Conservation (phyloP, 805 yeast species). For the Saccharomycopsis sp. region DNA sequence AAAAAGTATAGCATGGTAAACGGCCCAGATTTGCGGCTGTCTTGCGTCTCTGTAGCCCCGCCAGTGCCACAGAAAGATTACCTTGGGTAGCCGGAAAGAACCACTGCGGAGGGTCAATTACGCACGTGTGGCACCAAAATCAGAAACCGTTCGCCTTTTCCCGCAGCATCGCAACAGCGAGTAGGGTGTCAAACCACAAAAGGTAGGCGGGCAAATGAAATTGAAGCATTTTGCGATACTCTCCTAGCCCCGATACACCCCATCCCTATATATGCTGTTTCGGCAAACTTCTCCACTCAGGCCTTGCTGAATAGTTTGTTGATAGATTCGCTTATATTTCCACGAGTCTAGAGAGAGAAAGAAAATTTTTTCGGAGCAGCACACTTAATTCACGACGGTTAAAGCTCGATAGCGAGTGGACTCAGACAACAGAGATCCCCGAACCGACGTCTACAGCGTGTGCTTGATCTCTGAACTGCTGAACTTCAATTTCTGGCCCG, state of each 20-base stretch:
- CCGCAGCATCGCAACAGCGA: not conserved
- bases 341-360: not conserved
- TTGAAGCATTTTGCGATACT: not conserved
- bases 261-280: not conserved
- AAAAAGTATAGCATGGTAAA: too few species aligned
- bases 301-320: too few species aligned
- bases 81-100: not conserved
- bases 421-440: too few species aligned
- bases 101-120: not conserved
- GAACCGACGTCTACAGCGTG: not conserved
- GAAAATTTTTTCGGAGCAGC: not conserved
- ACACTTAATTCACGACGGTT: too few species aligned
- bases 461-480: not conserved
- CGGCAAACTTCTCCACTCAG: too few species aligned
- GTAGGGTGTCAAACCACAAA: not conserved
- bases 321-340: too few species aligned
- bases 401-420: too few species aligned
- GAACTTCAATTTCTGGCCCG: not conserved
- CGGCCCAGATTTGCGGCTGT: too few species aligned
- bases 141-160: not conserved
- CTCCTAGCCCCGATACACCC: not conserved
- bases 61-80: too few species aligned
- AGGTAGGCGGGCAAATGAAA: not conserved
- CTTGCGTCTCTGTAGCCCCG: too few species aligned
- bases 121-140: not conserved